Evolutionary conservation across 139 green algal species (phyloP).

Genomic region (Coelastrella sp.): DNA sequence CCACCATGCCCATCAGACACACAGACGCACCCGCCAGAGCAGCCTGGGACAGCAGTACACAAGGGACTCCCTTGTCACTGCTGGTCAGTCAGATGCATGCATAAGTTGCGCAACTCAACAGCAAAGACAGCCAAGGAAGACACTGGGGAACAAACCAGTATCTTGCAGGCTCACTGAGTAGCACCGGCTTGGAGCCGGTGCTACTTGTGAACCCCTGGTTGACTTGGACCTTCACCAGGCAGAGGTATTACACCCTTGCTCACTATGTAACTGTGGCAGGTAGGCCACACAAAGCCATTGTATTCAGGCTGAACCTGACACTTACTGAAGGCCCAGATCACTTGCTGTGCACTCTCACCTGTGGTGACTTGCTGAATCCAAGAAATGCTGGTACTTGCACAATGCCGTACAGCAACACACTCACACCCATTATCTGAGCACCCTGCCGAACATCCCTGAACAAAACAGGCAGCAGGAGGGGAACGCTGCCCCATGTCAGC

Average conservation of each 20-base stretch:
- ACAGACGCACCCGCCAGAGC: conserved; percentile 47
- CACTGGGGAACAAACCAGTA: background rate
- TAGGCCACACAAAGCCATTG: no score
- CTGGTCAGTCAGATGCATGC: no score
- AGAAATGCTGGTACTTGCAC: conserved; percentile 58
- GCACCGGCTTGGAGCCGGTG: background rate
- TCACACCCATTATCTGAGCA: conserved; percentile 62
- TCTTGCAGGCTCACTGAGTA: background rate
- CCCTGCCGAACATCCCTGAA: conserved; percentile 59
- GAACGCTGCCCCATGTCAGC: conserved; percentile 46
- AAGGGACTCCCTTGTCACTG: no score
- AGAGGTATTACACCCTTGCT: no score
- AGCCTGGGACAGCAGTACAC: background rate
- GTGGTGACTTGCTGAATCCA: background rate
- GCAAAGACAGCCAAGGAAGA: background rate
- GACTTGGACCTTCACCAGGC: no score
- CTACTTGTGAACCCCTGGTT: no score
- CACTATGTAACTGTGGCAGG: no score
- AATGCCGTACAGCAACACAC: conserved; percentile 57
- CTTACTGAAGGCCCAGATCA: background rate
- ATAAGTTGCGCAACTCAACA: no score
- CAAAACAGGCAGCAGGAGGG: conserved; percentile 37
- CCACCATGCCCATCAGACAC: conserved; percentile 51
- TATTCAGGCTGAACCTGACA: no score
- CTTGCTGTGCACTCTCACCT: background rate